Base-by-base conservation (phyloP, 2,329 filamentous ascomycete genomes). In the Chrysoporthe deuterocubensis region DNA sequence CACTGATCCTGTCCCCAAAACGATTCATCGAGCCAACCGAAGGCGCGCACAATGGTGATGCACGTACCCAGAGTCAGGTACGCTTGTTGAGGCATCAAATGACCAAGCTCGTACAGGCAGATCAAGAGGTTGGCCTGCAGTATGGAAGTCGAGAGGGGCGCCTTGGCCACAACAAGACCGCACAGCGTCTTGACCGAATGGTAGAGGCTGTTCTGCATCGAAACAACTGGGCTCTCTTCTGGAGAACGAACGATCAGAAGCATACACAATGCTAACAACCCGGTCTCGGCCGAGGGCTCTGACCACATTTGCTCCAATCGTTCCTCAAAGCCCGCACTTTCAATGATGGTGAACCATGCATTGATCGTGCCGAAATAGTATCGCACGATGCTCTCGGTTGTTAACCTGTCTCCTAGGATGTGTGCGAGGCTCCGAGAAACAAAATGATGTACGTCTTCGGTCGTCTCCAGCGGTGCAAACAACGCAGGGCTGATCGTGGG, bases 341-440 rank as follows among this genome's bases (percentile, higher is more conserved):
- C 74, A 60, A 77, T 46, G 59, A 76, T 71, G 60, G 73, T 71
- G 65, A 76, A 76, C 75, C 75, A 76, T 9, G 70, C 72, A 65
- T 75, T 74, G 69, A 73, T 72, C 50, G 71, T 72, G 8, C 37
- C 48, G 57, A 77, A 77, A 60, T 76, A 77, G 37, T 70, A 64
- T 11, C 67, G 56, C 42, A 73, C 69, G 16, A 72, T 71, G 37
- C 72, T 72, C 65, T 72, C 72, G 50, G 74, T 68, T 8, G 68
- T 68, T 62, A 70, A 62, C 40, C 71, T 71, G 42, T 70, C 71
- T n/a, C 70, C 70, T 62, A 74, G 68, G 16, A 73, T 72, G 18
- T 76, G 74, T 13, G 71, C 64, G 37, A 77, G 60, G 46, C 72
- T 73, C 7, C 72, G 70, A 50, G 72, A 74, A 44, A 73, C 68